phyloP scores from a whole-genome alignment of 768 basidiomycete genomes.

The Suillus brevipes region DNA sequence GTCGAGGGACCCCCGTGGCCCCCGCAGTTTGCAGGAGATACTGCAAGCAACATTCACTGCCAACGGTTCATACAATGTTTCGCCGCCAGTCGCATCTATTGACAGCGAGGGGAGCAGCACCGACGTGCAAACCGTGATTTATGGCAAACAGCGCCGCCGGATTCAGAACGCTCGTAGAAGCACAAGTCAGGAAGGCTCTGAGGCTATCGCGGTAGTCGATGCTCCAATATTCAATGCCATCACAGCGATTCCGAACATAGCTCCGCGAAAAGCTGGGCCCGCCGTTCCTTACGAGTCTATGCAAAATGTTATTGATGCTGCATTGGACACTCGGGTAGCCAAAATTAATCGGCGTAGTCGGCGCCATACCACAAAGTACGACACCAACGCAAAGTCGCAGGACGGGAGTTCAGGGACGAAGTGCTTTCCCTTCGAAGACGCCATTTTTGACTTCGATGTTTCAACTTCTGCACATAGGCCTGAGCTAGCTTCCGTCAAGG shows the following conservation, averaged over 20 bases:
- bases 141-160: not conserved
- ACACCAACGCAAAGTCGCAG: not conserved
- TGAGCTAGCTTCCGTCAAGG: not conserved
- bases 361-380: not conserved
- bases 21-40: not conserved
- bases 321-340: conserved; percentile 9
- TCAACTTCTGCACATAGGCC: not conserved
- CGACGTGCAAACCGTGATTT: not conserved
- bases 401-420: not conserved
- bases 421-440: not conserved
- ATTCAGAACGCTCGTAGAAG: not conserved
- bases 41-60: not conserved
- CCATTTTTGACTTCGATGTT: not conserved
- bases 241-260: not conserved
- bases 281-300: conserved; percentile 1
- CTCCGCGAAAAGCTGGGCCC: not conserved
- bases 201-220: too few relatives aligned
- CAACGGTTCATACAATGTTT: not conserved
- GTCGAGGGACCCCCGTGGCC: not conserved
- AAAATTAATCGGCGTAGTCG: not conserved
- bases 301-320: conserved; percentile 4
- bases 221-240: not conserved
- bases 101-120: not conserved
- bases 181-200: not conserved
- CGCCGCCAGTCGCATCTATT: not conserved